Percentiles rank a stretch among this genome's conserved stretches.
Conservation (phyloP, 2,329 filamentous ascomycete species). For the Colletotrichum phormii region DNA sequence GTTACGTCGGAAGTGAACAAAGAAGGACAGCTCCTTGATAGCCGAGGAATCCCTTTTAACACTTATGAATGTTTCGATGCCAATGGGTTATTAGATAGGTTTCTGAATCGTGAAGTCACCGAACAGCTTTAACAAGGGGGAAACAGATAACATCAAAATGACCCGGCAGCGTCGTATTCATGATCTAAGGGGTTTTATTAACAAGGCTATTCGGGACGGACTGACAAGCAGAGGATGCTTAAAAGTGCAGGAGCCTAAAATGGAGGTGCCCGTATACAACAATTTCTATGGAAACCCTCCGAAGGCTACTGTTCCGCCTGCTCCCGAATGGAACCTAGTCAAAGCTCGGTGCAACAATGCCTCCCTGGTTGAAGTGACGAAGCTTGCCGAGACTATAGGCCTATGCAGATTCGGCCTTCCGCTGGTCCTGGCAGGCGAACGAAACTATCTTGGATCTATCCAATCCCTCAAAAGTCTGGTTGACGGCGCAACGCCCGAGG, state of each 20-base stretch:
- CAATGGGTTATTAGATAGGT: background rate
- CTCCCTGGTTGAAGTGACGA: background rate
- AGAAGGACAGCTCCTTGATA: background rate
- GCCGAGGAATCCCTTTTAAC: background rate
- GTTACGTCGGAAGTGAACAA: background rate
- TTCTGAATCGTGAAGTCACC: fast-evolving
- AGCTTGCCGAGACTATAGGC: background rate
- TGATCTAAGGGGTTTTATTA: background rate
- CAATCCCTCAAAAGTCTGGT: too few relatives aligned
- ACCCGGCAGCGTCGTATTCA: background rate
- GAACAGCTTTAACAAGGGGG: background rate
- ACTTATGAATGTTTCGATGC: background rate
- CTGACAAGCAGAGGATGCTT: background rate
- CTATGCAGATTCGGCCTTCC: background rate
- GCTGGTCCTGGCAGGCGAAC: too few relatives aligned
- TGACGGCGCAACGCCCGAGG: too few relatives aligned
- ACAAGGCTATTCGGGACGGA: background rate
- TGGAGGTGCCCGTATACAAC: too few relatives aligned
- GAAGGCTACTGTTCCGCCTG: too few relatives aligned
- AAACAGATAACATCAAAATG: background rate
- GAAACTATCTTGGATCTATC: too few relatives aligned
- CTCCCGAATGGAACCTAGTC: too few relatives aligned
- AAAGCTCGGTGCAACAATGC: background rate
- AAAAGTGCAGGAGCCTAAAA: too few relatives aligned
- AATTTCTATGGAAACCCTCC: too few relatives aligned